Evolutionary conservation across 2,329 filamentous ascomycete species (phyloP), one percentile per base, ranked within the genome.

Genomic region (Torrubiellomyces zombiae): DNA sequence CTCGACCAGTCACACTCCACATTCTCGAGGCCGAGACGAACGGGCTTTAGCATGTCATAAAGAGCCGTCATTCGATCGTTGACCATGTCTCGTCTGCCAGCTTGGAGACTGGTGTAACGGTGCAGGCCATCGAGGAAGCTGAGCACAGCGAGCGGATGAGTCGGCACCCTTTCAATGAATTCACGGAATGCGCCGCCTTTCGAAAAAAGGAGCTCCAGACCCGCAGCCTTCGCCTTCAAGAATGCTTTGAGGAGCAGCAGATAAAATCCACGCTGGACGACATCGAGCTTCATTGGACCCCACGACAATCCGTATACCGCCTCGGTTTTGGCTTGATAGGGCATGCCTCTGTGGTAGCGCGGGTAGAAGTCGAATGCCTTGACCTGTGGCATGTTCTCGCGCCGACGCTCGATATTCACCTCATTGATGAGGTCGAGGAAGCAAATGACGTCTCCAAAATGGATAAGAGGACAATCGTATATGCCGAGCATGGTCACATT

Each of bases 361-460:
- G 50, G 50, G n/a, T 37, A 45, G 19, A 53, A 51, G 14, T 54
- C 50, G 2, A 54, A 33, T 0, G 30, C 31, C 3, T 31, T 18
- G 12, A 54, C 42, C 0, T 21, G 14, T 1, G 42, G 28, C 3
- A 30, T 14, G 0, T 16, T 17, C 3, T 25, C 9, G 3, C 25
- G 13, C 4, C 25, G 26, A 0, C 50, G 40, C 3, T 33, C 20
- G 9, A 18, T 6, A 21, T 54, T 54, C 21, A 54, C 32, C 21
- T 53, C 48, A 16, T 44, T 26, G 12, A 54, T 48, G 3, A 53
- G 29, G 25, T 54, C 48, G 2, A 54, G 32, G 0, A 54, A 26
- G 8, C 33, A 38, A 1, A 49, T 25, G 0, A 50, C 27, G 13
- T 54, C 50, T 7, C 47, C 50, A n/a, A 50, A 38, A 15, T 52